Base-by-base conservation (phyloP, 2,329 filamentous ascomycete genomes). In the Cucurbitaria berberidis region DNA sequence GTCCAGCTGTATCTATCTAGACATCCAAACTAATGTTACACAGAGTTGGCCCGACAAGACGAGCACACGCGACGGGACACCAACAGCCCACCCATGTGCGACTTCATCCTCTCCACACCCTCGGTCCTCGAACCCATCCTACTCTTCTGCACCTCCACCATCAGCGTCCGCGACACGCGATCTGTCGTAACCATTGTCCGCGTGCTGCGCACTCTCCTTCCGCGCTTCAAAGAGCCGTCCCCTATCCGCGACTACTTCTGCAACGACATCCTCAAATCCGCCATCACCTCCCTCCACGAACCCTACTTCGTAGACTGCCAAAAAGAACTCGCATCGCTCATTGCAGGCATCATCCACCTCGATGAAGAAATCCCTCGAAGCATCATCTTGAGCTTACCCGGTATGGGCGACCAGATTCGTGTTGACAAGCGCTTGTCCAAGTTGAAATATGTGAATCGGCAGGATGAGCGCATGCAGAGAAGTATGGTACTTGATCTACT, bases 251-350 rank as follows among this genome's bases (percentile, higher is more conserved):
- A 96, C 68, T 99, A 93, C 74, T 93, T 98, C 69, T 91, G 88
- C 46, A 86, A 87, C 5, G 90, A 96, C 62, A 91, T 98, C 2
- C 84, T 99, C 44, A 91, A 93, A 77, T 91, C 92, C 0, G 93
- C 90, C 67, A 90, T 97, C 71, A 90, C 88, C 1, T 96, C 90
- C 1, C 86, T 99, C 45, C 90, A 98, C 76, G 95, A 99, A 63
- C 88, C 91, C 0, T 97, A 98, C 75, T 99, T 98, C 75, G 93
- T 97, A 29, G 95, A 99, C 63, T 85, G 96, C 57, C 95, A 99
- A 68, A 93, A 93, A 71, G 93, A 99, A 45, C 82, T 99, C 19
- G 93, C 92, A 0, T 85, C 87, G 19, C 81, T 98, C 32, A 96
- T 99, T 57, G 93, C 93, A 0, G 85, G 88, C 3, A 95, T 98